Base-by-base conservation (phyloP, 371 early-diverging fungal species). In the Cladochytrium tenue region DNA sequence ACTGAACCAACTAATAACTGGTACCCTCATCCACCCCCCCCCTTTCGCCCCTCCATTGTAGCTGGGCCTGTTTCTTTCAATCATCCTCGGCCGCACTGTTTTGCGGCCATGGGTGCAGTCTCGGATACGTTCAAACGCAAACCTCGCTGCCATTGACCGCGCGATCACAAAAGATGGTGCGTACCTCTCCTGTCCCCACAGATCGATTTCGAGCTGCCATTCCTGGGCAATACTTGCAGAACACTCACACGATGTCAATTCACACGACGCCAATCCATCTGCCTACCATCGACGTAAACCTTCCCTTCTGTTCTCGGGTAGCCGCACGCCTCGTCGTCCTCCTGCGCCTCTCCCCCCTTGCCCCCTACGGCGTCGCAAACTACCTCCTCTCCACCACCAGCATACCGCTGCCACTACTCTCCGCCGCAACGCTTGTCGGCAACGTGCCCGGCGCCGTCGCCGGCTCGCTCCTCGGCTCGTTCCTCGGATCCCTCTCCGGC, bases 341-440 rank as follows among this genome's bases (percentile, higher is more conserved):
- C 17, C 60, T 74, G 1, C 62, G 75, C 5, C 56, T 77, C 34
- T 66, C 74, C 23, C 77, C 77, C 13, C 53, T 77, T 13, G 63
- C 67, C 3, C 77, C 77, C 3, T 77, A 74, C 56, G 77, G 77
- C 7, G 31, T 77, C 23, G 63, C 66, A 32, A 74, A 74, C 63
- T 77, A 74, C 52, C 51, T 77, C 25, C 58, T 77, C 26, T 63
- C 67, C 23, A 50, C 66, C 17, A 77, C 77, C 31, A 64, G 61
- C 32, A 77, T 77, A n/a, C 55, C 60, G 32, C 7, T 56, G 53
- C 68, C 50, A 7, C 43, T 52, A 43, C 64, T 66, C 23, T 56
- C 53, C 51, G 36, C 53, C 36, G 66, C 63, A 13, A 70, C 67
- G 2, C 64, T 70, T 34, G 17, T 57, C 35, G 70, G 69, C 4